Base-by-base conservation (phyloP, 371 early-diverging fungal genomes). In the Mucor mucedo region DNA sequence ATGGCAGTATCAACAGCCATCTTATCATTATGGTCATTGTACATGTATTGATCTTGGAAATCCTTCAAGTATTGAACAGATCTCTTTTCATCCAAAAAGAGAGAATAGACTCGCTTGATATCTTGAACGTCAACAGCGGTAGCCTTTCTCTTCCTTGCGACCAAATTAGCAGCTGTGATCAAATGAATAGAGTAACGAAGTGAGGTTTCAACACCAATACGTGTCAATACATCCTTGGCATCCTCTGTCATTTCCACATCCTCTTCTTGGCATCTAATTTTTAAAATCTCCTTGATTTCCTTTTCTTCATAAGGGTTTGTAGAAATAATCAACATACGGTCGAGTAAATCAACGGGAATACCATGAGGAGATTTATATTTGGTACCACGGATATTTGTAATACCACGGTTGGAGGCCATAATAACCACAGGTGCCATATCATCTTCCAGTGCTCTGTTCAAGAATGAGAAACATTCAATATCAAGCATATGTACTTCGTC, bases 401-500 rank as follows among this genome's bases (percentile, higher is more conserved):
- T 89, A 55, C 98, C 98, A 45, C 98, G 88, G 85, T 98, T 98
- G 11, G 98, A 96, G 10, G 98, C 98, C 94, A 99, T 95, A 66
- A 99, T 95, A 47, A 99, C 95, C 10, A 99, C 89, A 6, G 99
- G 99, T 10, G 97, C 94, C 88, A 95, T 84, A 41, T 89, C 89
- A 71, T 94, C 94, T 77, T 99, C 99, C 14, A 98, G 84, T 2
- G 98, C 96, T 40, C 98, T 90, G 82, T 99, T 99, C 52, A 99
- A 77, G 87, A 95, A 99, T 7, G 98, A 96, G 77, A 98, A 99
- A 78, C 98, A 98, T 77, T 99, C 99, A 65, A 98, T 95, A 69
- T 99, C 99, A 32, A 99, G 93, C 93, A 99, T 95, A 77, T 99
- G 98, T 33, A 97, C 97, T 80, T 99, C 99, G 71, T 99, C 98